These are phyloP conservation scores for Apium graveolens DNA, from an alignment of 129 eudicot species.

Conservation along the genomic window DNA sequence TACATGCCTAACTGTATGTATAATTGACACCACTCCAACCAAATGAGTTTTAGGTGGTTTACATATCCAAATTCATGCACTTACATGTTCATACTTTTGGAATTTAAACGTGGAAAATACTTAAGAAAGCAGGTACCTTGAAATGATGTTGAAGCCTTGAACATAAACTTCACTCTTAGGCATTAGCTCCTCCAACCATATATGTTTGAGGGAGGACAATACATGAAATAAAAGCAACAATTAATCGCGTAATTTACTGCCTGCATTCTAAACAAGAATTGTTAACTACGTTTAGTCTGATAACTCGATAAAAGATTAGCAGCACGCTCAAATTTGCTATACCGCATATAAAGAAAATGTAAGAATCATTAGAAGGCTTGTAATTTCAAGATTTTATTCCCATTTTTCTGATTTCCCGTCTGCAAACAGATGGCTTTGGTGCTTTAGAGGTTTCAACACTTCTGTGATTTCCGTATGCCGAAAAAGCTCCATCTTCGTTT, in stretches of 20 bases:
- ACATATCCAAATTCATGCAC: background rate
- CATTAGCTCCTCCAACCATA: no score
- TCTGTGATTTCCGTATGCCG: background rate
- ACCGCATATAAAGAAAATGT: no score
- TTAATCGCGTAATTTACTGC: no score
- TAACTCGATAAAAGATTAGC: no score
- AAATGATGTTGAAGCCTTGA: background rate
- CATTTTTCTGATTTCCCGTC: background rate
- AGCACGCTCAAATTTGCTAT: no score
- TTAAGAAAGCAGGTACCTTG: background rate
- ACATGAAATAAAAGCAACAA: no score
- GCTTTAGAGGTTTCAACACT: background rate
- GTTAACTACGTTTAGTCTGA: no score
- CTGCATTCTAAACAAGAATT: no score
- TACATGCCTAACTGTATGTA: background rate
- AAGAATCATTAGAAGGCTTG: no score
- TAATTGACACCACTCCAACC: background rate
- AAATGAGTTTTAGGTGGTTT: constrained; percentile 11
- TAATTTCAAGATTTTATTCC: background rate
- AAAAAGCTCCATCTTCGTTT: background rate
- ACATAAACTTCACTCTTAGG: background rate
- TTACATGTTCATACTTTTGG: background rate
- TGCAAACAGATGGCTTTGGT: background rate
- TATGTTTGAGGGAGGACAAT: no score
- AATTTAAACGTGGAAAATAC: background rate